These are phyloP conservation scores for Cladosporium sp. DNA, from an alignment of 2,329 filamentous ascomycete genomes.

Conservation along the genomic window DNA sequence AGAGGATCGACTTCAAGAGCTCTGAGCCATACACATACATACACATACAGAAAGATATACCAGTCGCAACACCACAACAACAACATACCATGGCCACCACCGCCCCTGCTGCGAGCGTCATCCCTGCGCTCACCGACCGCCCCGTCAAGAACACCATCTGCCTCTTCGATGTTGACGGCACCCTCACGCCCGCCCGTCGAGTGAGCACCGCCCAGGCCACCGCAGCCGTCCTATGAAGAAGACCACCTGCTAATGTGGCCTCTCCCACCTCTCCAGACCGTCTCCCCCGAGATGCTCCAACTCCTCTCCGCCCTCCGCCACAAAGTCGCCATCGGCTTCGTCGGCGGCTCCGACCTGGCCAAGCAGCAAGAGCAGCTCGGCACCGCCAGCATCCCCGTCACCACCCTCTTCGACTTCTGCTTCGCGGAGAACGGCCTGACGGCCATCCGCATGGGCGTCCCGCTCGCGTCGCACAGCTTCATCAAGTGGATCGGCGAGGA, in stretches of 20 bases:
- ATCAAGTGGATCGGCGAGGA: constrained; percentile 89
- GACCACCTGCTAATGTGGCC: constrained; percentile 11
- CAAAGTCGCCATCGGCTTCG: constrained; percentile 86
- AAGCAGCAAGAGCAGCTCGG: constrained; percentile 98
- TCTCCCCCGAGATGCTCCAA: constrained; percentile 78
- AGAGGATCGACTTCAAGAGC: neutral
- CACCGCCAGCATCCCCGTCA: constrained; percentile 67
- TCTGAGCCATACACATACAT: neutral
- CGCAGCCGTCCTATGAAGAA: neutral
- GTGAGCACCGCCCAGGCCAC: constrained; percentile 51
- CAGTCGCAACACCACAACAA: neutral
- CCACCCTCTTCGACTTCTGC: constrained; percentile 91
- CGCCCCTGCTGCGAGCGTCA: constrained; percentile 51
- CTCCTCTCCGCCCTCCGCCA: constrained; percentile 79
- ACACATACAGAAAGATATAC: neutral
- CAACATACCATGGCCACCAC: constrained; percentile 30
- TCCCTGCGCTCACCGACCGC: constrained; percentile 78
- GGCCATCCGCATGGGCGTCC: constrained; percentile 79
- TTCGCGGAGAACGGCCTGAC: constrained; percentile 97
- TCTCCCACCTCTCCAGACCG: constrained; percentile 38
- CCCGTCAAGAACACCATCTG: constrained; percentile 90
- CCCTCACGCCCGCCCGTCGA: constrained; percentile 78
- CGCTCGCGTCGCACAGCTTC: constrained; percentile 79
- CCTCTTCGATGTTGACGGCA: constrained; percentile 96
- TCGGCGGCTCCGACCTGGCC: constrained; percentile 85